Percentiles rank a stretch among this genome's conserved stretches.
These are phyloP conservation scores for Ilyonectria mors-panacis DNA, from an alignment of 2,329 filamentous ascomycete genomes.

Conservation along the genomic window DNA sequence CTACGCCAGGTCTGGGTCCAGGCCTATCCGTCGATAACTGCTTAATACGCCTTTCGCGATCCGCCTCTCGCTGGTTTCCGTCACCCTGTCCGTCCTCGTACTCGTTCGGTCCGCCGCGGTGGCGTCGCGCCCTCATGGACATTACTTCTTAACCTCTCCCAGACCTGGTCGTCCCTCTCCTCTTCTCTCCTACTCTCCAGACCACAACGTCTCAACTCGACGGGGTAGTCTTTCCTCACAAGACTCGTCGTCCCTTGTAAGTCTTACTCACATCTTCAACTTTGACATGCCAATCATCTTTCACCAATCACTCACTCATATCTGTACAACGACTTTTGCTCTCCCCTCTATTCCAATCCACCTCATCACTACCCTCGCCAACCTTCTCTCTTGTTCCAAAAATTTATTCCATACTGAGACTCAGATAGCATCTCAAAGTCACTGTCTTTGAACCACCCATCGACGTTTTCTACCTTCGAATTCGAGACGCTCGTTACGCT, in stretches of 20 bases:
- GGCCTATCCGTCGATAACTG: slow-evolving; percentile 22
- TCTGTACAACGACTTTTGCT: neutral
- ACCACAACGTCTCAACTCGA: slow-evolving; percentile 26
- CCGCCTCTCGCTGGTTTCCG: slow-evolving; percentile 27
- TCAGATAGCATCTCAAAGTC: neutral
- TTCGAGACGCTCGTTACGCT: slow-evolving; percentile 11
- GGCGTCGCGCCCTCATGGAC: slow-evolving; percentile 28
- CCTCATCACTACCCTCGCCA: neutral
- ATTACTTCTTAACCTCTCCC: slow-evolving; percentile 27
- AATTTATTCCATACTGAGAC: neutral
- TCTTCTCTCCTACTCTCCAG: slow-evolving; percentile 19
- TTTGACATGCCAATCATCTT: neutral
- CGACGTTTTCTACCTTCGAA: neutral
- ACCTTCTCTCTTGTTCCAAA: neutral
- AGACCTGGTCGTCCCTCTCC: slow-evolving; percentile 33
- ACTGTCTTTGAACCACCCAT: slow-evolving; percentile 5
- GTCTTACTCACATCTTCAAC: neutral
- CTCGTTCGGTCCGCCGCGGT: slow-evolving; percentile 29
- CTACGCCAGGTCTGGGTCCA: slow-evolving; percentile 29
- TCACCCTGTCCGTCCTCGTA: slow-evolving; percentile 38
- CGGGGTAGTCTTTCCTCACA: slow-evolving; percentile 29
- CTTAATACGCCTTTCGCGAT: slow-evolving; percentile 15
- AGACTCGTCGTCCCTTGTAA: slow-evolving; percentile 20
- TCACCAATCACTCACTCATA: neutral
- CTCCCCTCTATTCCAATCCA: neutral